Conservation (phyloP, 768 basidiomycete species). For the Cystobasidium tubakii region DNA sequence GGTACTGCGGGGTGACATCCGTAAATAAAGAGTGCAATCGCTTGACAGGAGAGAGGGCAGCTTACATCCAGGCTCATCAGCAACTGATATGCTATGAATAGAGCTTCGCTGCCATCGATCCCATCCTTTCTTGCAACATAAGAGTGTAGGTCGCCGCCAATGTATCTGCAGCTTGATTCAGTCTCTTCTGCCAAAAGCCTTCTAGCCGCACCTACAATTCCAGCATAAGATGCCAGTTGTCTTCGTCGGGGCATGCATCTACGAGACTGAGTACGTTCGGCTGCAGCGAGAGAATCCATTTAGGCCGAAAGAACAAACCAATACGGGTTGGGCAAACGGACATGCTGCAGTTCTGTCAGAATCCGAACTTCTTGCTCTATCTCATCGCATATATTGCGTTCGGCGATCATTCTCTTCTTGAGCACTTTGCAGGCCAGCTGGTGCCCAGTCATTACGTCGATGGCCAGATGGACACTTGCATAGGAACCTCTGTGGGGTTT, state of each 20-base stretch:
- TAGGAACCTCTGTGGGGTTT: neutral
- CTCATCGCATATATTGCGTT: neutral
- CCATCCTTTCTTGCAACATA: neutral
- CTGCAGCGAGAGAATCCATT: neutral
- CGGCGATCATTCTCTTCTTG: neutral
- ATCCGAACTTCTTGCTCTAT: conserved; percentile 4
- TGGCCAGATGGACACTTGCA: conserved; percentile 11
- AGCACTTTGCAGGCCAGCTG: conserved; percentile 26
- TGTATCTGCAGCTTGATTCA: neutral
- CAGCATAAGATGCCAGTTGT: conserved; percentile 15
- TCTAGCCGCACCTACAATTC: neutral
- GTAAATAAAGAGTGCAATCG: neutral
- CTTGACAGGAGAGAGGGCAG: neutral
- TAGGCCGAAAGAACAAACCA: too few species aligned
- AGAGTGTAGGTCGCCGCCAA: conserved; percentile 1
- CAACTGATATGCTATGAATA: conserved; percentile 12
- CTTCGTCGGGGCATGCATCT: neutral
- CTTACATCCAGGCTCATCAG: neutral
- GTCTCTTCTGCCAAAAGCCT: too few species aligned
- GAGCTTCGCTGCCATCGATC: neutral
- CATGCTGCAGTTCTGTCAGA: conserved; percentile 10
- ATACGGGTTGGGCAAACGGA: neutral
- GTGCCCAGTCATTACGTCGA: neutral
- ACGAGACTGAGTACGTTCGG: conserved; percentile 10
- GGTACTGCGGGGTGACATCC: neutral